Conservation (phyloP, 352 stramenopile species). For the Blastocystis sp. region DNA sequence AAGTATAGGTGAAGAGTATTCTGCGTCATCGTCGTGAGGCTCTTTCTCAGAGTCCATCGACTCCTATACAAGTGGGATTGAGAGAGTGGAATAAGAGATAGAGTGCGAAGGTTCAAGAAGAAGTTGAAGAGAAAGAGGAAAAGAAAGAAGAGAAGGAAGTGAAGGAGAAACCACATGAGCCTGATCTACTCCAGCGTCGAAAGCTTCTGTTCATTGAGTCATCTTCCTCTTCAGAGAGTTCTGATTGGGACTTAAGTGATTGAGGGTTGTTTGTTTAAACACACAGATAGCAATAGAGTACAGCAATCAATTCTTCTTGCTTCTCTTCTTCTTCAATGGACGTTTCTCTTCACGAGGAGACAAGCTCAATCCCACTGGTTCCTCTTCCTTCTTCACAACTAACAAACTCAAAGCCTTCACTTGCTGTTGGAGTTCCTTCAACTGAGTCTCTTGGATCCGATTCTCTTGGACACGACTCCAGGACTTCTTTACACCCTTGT, state of each 20-base stretch:
- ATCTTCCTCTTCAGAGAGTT: constrained; percentile 8
- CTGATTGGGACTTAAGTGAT: constrained; percentile 33
- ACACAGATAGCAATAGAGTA: background rate
- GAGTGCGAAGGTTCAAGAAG: background rate
- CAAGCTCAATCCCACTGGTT: background rate
- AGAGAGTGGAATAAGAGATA: background rate
- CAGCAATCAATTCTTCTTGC: constrained; percentile 5
- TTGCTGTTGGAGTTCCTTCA: constrained; percentile 32
- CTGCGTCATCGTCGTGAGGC: background rate
- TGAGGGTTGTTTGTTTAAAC: background rate
- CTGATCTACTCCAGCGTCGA: constrained; percentile 14
- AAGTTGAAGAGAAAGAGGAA: background rate
- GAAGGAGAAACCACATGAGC: background rate
- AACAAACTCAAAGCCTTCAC: background rate
- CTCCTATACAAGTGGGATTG: background rate
- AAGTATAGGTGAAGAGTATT: background rate
- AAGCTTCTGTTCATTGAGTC: constrained; percentile 46
- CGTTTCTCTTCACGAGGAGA: background rate
- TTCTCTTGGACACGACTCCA: background rate
- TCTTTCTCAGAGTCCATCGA: background rate
- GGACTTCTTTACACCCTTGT: background rate
- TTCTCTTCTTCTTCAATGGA: background rate
- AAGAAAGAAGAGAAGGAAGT: background rate
- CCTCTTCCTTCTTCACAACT: constrained; percentile 6
- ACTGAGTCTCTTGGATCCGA: background rate